phyloP scores from a whole-genome alignment of 331 rosid genomes.

The Acacia pycnantha region DNA sequence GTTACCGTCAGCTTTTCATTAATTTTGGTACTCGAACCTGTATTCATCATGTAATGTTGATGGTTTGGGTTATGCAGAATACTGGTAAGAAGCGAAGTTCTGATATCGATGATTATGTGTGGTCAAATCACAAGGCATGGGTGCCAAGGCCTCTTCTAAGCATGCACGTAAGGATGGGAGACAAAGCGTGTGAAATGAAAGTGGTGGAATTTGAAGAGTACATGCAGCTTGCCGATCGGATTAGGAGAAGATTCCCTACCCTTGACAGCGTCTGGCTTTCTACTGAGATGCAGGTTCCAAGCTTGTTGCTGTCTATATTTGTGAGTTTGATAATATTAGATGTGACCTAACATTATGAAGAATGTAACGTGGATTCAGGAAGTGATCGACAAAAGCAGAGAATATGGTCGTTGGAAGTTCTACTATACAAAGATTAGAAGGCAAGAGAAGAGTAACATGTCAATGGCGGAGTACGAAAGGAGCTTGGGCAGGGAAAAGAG shows the following conservation, averaged over 20 bases:
- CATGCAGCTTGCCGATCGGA: conserved; percentile 72
- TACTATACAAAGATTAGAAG: conserved; percentile 68
- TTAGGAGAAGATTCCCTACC: conserved; percentile 69
- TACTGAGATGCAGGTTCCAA: conserved; percentile 85
- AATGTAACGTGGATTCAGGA: conserved; percentile 47
- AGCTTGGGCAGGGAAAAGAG: conserved; percentile 79
- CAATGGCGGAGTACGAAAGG: conserved; percentile 79
- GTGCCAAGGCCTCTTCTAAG: conserved; percentile 74
- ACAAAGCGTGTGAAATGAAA: conserved; percentile 89
- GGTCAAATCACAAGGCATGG: conserved; percentile 94
- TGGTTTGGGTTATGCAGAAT: conserved; percentile 41
- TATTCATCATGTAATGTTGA: background rate
- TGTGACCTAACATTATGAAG: background rate
- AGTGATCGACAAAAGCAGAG: conserved; percentile 63
- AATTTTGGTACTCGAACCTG: conserved; percentile 5
- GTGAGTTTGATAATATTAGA: background rate
- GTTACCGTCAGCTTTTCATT: conserved; percentile 19
- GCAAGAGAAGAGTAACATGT: conserved; percentile 54
- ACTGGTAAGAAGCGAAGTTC: conserved; percentile 26
- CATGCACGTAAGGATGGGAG: conserved; percentile 98
- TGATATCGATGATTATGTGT: conserved; percentile 76
- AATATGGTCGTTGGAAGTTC: conserved; percentile 66
- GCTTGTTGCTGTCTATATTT: too few relatives aligned
- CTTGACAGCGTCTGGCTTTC: conserved; percentile 80
- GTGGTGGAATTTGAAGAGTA: conserved; percentile 72